A percentile compares a stretch with the other conserved stretches of the same genome.
Conservation (phyloP, 768 basidiomycete genomes). For the Lentinula aciculospora region DNA sequence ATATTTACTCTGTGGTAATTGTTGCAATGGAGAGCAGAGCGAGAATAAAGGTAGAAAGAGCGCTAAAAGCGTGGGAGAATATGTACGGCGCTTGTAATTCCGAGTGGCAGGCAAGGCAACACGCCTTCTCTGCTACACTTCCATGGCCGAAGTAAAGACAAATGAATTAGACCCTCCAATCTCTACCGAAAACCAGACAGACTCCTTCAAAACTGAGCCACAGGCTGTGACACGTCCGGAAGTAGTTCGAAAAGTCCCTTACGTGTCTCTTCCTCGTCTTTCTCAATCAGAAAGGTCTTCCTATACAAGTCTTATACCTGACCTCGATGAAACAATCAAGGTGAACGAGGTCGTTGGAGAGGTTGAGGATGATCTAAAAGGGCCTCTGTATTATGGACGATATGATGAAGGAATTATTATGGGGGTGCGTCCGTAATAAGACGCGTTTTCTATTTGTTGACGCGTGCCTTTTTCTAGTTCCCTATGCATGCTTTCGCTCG, state of each 20-base stretch:
- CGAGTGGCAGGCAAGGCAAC: too few species aligned
- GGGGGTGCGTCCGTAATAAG: conserved; percentile 35
- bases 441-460: conserved; percentile 15
- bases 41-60: too few species aligned
- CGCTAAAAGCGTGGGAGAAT: too few species aligned
- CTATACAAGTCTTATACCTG: conserved; percentile 32
- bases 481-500: conserved; percentile 30
- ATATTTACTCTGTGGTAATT: too few species aligned
- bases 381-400: conserved; percentile 58
- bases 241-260: not conserved
- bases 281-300: conserved; percentile 29
- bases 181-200: not conserved
- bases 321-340: conserved; percentile 19
- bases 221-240: conserved; percentile 25
- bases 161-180: not conserved
- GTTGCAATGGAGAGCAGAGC: too few species aligned
- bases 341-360: conserved; percentile 56
- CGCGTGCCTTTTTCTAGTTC: conserved; percentile 34
- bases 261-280: conserved; percentile 25
- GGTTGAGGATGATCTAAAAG: conserved; percentile 25
- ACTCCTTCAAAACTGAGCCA: not conserved
- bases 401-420: conserved; percentile 51
- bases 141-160: not conserved
- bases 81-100: too few species aligned
- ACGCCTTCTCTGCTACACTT: too few species aligned